Conservation (phyloP, 257 asterid species). For the Solanum paucissectum region DNA sequence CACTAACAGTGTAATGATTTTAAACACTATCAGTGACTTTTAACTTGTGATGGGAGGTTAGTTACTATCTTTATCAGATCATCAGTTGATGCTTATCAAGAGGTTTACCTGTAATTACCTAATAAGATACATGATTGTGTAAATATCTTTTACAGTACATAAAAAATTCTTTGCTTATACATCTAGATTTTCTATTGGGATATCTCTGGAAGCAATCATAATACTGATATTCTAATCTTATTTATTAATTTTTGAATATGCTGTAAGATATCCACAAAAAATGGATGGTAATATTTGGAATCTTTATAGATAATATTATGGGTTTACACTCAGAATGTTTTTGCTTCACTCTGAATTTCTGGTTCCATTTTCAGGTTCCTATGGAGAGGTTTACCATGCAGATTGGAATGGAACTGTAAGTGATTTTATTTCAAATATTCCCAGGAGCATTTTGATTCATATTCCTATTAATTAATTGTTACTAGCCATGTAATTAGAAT, state of each 20-base stretch:
- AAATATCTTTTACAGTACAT: not conserved
- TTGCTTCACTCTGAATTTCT: not conserved
- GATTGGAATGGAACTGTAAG: constrained; percentile 99
- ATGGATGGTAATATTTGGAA: not conserved
- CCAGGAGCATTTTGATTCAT: not conserved
- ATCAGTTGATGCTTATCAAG: not conserved
- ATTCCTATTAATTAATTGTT: not conserved
- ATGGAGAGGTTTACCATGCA: constrained; percentile 98
- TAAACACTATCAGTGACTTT: not conserved
- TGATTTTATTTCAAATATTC: constrained; percentile 5
- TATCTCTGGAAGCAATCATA: not conserved
- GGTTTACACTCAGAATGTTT: not conserved
- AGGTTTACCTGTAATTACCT: not conserved
- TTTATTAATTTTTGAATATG: not conserved
- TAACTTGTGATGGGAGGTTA: not conserved
- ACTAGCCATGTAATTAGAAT: not conserved
- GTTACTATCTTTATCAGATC: not conserved
- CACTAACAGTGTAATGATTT: not conserved
- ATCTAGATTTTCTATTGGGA: not conserved
- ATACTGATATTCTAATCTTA: not conserved
- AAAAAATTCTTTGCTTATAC: not conserved
- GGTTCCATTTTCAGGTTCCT: constrained; percentile 62
- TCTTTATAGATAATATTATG: not conserved
- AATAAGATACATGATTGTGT: not conserved
- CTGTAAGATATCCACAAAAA: not conserved